Evolutionary conservation across 441 rosid genomes (phyloP).

Genomic region (Erodium trifolium): DNA sequence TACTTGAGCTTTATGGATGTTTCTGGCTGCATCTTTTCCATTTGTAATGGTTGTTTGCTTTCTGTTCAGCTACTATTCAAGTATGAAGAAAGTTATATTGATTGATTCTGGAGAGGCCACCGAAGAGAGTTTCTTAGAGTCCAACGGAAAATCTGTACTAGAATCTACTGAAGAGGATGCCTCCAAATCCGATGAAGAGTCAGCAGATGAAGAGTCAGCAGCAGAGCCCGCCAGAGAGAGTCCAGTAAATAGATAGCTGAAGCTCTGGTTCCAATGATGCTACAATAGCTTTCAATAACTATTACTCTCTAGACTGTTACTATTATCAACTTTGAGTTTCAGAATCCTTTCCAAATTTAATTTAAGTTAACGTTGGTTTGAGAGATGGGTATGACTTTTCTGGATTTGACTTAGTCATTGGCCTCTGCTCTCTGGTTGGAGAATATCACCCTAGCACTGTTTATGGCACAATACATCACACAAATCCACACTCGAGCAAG

Average conservation of each 20-base stretch:
- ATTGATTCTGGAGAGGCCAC: not conserved
- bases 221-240: not conserved
- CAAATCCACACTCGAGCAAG: too few species aligned
- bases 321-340: too few species aligned
- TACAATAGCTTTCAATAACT: not conserved
- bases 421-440: too few species aligned
- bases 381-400: too few species aligned
- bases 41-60: not conserved
- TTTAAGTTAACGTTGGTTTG: too few species aligned
- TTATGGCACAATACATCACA: too few species aligned
- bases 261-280: not conserved
- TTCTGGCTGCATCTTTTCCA: not conserved
- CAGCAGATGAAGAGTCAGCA: not conserved
- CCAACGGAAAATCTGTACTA: not conserved
- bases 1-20: too few species aligned
- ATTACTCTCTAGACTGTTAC: not conserved
- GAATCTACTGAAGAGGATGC: not conserved
- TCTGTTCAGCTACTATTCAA: not conserved
- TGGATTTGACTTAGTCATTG: too few species aligned
- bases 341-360: too few species aligned
- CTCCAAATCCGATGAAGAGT: not conserved
- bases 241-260: not conserved
- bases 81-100: not conserved
- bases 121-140: not conserved
- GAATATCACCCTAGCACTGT: too few species aligned